A percentile compares a stretch with the other conserved stretches of the same genome.
These are phyloP conservation scores for Chamaecyparis obtusa DNA, from an alignment of 75 land plant genomes.

Conservation along the genomic window DNA sequence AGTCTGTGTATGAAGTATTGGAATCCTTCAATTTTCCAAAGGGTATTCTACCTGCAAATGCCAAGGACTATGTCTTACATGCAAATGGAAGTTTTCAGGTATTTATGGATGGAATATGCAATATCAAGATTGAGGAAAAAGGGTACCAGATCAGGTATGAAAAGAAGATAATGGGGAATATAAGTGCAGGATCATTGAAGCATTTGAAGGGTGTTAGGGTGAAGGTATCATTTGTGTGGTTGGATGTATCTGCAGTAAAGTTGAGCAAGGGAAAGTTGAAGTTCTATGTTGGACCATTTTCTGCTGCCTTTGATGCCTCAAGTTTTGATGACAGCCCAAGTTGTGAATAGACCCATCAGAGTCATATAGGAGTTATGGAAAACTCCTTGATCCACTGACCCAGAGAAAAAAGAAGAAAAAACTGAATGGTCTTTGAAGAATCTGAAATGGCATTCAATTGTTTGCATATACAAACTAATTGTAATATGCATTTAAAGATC, in stretches of 20 bases:
- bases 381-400: too few relatives aligned
- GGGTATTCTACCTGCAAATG: constrained; percentile 56
- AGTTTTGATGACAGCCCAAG: constrained; percentile 45
- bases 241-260: constrained; percentile 25
- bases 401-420: too few relatives aligned
- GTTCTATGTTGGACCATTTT: constrained; percentile 55
- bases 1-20: constrained; percentile 32
- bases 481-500: too few relatives aligned
- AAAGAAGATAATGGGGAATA: constrained; percentile 29
- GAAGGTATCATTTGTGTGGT: constrained; percentile 47
- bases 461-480: too few relatives aligned
- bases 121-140: constrained; percentile 31
- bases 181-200: constrained; percentile 19
- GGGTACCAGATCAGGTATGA: constrained; percentile 46
- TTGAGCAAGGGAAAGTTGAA: constrained; percentile 18
- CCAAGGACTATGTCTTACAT: constrained; percentile 31
- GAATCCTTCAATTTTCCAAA: constrained; percentile 44
- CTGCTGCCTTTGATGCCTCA: constrained; percentile 34
- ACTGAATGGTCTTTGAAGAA: too few relatives aligned
- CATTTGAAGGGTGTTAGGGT: constrained; percentile 45
- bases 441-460: too few relatives aligned
- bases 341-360: constrained; percentile 17
- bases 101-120: constrained; percentile 24
- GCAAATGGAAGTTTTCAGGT: constrained; percentile 36
- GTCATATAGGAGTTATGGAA: too few relatives aligned